These are phyloP conservation scores for Peronospora tabacina DNA, from an alignment of 352 stramenopile genomes.

Conservation along the genomic window DNA sequence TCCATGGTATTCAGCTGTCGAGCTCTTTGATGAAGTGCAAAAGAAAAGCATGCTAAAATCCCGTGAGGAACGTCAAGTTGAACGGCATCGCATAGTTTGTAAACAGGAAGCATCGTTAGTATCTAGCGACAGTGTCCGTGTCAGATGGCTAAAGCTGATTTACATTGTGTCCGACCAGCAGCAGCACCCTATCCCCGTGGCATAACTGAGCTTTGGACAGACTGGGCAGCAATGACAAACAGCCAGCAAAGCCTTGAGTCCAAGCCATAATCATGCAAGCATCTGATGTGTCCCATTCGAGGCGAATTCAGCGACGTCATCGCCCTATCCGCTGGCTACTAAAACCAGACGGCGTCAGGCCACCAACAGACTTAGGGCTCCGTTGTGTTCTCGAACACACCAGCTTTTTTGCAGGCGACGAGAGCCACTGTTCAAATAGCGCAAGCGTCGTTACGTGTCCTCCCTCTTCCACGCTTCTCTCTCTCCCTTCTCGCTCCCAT, in stretches of 20 bases:
- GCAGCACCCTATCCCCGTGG: not conserved
- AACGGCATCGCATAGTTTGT: slow-evolving; percentile 14
- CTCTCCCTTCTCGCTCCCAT: not conserved
- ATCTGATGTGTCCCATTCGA: slow-evolving; percentile 27
- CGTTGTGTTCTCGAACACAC: slow-evolving; percentile 30
- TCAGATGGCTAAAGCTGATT: slow-evolving; percentile 22
- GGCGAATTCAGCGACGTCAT: slow-evolving; percentile 14
- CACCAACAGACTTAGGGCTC: slow-evolving; percentile 7
- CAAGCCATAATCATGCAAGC: slow-evolving; percentile 27
- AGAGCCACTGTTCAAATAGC: slow-evolving; percentile 30
- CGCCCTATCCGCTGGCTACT: not conserved
- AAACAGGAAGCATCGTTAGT: slow-evolving; percentile 6
- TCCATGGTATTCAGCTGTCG: slow-evolving; percentile 20
- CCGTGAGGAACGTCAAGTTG: slow-evolving; percentile 24
- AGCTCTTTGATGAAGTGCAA: slow-evolving; percentile 10
- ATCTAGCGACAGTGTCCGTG: slow-evolving; percentile 13
- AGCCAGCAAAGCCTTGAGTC: slow-evolving; percentile 16
- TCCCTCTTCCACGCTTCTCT: slow-evolving; percentile 3
- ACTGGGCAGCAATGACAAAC: slow-evolving; percentile 25
- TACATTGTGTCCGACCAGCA: slow-evolving; percentile 13
- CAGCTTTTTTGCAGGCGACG: slow-evolving; percentile 18
- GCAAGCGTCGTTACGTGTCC: slow-evolving; percentile 14
- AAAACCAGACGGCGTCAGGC: not conserved
- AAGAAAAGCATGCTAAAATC: slow-evolving; percentile 10
- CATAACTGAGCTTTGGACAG: slow-evolving; percentile 3